Conservation (phyloP, 106 monocot genomes). For the Hemerocallis citrina region DNA sequence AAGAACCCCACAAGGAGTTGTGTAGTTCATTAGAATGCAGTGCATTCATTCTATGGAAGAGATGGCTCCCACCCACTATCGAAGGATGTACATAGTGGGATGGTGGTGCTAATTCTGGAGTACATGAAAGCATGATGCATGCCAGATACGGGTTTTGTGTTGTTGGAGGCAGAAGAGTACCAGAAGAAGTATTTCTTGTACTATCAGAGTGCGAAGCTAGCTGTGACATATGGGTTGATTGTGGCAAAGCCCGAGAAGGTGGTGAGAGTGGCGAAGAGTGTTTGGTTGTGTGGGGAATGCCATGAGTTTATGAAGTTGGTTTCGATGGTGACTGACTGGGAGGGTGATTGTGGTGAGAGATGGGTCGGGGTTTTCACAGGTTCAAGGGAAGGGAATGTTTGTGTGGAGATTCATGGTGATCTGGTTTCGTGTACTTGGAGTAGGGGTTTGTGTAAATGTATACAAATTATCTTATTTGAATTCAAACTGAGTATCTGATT, state of each 20-base stretch:
- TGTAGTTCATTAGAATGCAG: conserved; percentile 25
- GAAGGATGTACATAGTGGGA: conserved; percentile 62
- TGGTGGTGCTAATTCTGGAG: conserved; percentile 78
- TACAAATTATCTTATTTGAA: too few relatives aligned
- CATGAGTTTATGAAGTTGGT: conserved; percentile 67
- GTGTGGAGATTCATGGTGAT: conserved; percentile 68
- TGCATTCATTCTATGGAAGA: conserved; percentile 69
- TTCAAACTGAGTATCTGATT: too few relatives aligned
- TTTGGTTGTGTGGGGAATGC: conserved; percentile 82
- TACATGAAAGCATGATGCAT: conserved; percentile 75
- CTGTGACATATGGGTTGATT: conserved; percentile 50
- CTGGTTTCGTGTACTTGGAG: too few relatives aligned
- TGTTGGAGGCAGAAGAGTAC: conserved; percentile 88
- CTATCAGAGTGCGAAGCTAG: conserved; percentile 88
- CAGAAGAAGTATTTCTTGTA: conserved; percentile 89
- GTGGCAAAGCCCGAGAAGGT: conserved; percentile 10
- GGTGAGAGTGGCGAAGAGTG: conserved; percentile 62
- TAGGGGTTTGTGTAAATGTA: too few relatives aligned
- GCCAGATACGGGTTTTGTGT: conserved; percentile 79
- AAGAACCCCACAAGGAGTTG: conserved; percentile 76
- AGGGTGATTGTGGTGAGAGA: conserved; percentile 74
- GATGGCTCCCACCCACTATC: conserved; percentile 57
- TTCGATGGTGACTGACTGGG: conserved; percentile 46
- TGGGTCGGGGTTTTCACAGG: conserved; percentile 65
- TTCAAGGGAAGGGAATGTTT: conserved; percentile 66